phyloP scores from a whole-genome alignment of 345 rosid genomes.

The Gossypium arboreum region DNA sequence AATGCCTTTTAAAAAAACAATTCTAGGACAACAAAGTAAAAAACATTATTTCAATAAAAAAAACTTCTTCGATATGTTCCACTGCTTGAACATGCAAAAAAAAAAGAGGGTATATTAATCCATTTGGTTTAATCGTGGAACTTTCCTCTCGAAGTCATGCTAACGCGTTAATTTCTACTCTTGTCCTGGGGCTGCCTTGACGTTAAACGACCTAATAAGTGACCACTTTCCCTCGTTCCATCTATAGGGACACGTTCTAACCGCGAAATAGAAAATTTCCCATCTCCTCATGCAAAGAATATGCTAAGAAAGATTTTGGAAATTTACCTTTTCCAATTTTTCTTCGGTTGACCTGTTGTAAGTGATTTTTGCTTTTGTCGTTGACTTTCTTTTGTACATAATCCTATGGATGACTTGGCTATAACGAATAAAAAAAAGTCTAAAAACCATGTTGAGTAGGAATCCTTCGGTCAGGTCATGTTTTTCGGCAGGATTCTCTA shows the following conservation, averaged over 20 bases:
- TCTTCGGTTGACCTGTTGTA: neutral
- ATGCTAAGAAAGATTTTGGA: neutral
- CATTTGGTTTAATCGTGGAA: neutral
- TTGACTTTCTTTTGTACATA: neutral
- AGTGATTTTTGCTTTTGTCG: neutral
- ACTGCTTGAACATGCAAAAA: too few relatives aligned
- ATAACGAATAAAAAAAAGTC: neutral
- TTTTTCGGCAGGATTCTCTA: conserved; percentile 4
- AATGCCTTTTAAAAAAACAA: too few relatives aligned
- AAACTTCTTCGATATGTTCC: too few relatives aligned
- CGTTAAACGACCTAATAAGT: neutral
- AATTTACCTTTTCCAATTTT: neutral
- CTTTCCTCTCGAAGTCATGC: neutral
- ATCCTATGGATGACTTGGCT: neutral
- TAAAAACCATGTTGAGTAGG: neutral
- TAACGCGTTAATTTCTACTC: neutral
- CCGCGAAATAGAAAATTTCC: neutral
- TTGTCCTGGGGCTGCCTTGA: neutral
- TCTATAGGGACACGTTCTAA: neutral
- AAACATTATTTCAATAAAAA: too few relatives aligned
- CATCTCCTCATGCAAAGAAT: neutral
- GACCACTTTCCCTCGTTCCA: neutral
- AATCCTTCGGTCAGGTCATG: conserved; percentile 16
- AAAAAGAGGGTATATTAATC: too few relatives aligned
- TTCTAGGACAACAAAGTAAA: too few relatives aligned